Conservation (phyloP, 257 asterid genomes). For the Gentiana dahurica region DNA sequence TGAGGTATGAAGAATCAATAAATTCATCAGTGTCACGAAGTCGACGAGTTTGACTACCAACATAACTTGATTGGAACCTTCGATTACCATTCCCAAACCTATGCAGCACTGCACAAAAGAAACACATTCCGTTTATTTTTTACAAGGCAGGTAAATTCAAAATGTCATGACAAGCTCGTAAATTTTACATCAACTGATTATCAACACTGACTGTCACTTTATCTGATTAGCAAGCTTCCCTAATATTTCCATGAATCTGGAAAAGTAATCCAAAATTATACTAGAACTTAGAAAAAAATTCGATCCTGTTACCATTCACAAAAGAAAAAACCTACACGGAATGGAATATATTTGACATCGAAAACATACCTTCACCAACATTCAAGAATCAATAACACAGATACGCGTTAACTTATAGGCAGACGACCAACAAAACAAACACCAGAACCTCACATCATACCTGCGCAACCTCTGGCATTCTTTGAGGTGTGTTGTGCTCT, state of each 20-base stretch:
- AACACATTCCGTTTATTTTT: background rate
- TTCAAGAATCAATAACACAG: background rate
- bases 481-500: constrained; percentile 32
- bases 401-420: background rate
- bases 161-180: too few species aligned
- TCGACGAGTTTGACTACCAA: constrained; percentile 66
- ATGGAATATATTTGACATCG: background rate
- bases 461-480: constrained; percentile 33
- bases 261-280: too few species aligned
- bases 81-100: constrained; percentile 23
- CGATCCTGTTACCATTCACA: background rate
- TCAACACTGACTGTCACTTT: too few species aligned
- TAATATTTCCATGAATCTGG: too few species aligned
- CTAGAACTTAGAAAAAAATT: background rate
- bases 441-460: constrained; percentile 18
- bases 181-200: too few species aligned
- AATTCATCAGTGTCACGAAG: constrained; percentile 51
- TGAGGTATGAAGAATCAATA: constrained; percentile 68
- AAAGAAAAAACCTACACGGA: background rate
- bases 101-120: constrained; percentile 29
- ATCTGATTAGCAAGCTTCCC: too few species aligned
- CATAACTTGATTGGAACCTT: constrained; percentile 43
- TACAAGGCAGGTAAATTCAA: too few species aligned
- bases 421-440: background rate
- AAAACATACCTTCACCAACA: background rate